Percentiles rank a stretch among this genome's conserved stretches.
These are phyloP conservation scores for Pezicula radicicola DNA, from an alignment of 2,329 filamentous ascomycete species.

Conservation along the genomic window DNA sequence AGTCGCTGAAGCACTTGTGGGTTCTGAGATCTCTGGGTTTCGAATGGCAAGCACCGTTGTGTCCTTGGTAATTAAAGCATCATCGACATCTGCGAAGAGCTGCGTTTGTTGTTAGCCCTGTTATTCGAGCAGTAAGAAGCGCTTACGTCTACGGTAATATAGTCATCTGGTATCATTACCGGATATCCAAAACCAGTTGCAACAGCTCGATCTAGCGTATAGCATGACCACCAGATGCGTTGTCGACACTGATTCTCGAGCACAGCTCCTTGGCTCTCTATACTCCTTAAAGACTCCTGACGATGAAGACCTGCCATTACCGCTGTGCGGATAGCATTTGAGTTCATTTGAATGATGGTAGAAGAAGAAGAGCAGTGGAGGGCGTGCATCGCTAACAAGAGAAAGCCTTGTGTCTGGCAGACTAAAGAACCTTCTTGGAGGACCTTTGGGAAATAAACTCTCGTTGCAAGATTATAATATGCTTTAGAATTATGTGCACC, in stretches of 20 bases:
- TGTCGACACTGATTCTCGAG: neutral
- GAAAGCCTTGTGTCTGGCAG: neutral
- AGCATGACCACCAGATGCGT: neutral
- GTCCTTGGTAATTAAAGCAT: neutral
- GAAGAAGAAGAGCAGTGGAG: neutral
- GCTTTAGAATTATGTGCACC: neutral
- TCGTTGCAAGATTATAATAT: neutral
- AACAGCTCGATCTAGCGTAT: neutral
- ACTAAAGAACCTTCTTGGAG: neutral
- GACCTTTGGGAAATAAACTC: neutral
- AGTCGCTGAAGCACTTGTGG: neutral
- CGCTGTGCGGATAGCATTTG: neutral
- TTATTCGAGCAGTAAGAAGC: neutral
- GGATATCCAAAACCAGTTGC: neutral
- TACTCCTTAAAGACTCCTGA: neutral
- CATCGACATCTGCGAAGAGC: neutral
- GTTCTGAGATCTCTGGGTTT: neutral
- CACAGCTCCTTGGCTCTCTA: neutral
- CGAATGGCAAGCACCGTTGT: neutral
- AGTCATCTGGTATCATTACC: neutral
- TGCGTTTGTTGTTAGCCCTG: neutral
- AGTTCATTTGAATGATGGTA: neutral
- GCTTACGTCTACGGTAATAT: neutral
- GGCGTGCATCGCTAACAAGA: neutral
- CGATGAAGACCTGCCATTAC: neutral